These are phyloP conservation scores for Pseudopyricularia javanii DNA, from an alignment of 2,329 filamentous ascomycete species.

Conservation along the genomic window DNA sequence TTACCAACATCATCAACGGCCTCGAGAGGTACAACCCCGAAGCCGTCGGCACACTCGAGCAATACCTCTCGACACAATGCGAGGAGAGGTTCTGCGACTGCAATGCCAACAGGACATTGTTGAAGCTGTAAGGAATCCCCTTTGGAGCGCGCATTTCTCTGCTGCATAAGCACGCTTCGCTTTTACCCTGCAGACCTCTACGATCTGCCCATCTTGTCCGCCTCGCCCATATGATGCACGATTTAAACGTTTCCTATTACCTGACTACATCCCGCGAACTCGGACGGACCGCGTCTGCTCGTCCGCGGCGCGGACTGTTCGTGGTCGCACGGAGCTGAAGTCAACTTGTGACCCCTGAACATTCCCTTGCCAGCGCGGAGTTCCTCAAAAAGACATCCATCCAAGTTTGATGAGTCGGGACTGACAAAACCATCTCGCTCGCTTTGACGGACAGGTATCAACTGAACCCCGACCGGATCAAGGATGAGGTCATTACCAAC, in stretches of 20 bases:
- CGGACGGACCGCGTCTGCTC: background rate
- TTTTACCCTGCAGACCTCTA: slow-evolving; percentile 6
- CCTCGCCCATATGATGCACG: slow-evolving; percentile 51
- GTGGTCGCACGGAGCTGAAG: slow-evolving; percentile 39
- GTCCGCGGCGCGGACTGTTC: background rate
- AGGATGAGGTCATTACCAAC: slow-evolving; percentile 96
- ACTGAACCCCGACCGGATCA: slow-evolving; percentile 96
- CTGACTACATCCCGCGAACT: slow-evolving; percentile 41
- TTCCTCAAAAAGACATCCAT: background rate
- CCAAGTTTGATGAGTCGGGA: background rate
- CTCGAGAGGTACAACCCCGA: slow-evolving; percentile 98
- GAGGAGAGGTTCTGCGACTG: slow-evolving; percentile 89
- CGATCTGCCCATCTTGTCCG: slow-evolving; percentile 2
- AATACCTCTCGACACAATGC: slow-evolving; percentile 90
- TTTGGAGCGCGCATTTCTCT: no score
- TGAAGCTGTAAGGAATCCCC: slow-evolving; percentile 76
- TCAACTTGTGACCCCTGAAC: slow-evolving; percentile 61
- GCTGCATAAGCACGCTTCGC: no score
- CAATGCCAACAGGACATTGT: slow-evolving; percentile 88
- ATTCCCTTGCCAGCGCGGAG: slow-evolving; percentile 9
- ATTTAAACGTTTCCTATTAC: slow-evolving; percentile 97
- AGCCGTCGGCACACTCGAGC: slow-evolving; percentile 84
- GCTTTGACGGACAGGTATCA: slow-evolving; percentile 60
- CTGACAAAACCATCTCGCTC: slow-evolving; percentile 4
- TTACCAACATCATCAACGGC: slow-evolving; percentile 88